phyloP scores from a whole-genome alignment of 495 filamentous ascomycete species.

The Xylaria curta region DNA sequence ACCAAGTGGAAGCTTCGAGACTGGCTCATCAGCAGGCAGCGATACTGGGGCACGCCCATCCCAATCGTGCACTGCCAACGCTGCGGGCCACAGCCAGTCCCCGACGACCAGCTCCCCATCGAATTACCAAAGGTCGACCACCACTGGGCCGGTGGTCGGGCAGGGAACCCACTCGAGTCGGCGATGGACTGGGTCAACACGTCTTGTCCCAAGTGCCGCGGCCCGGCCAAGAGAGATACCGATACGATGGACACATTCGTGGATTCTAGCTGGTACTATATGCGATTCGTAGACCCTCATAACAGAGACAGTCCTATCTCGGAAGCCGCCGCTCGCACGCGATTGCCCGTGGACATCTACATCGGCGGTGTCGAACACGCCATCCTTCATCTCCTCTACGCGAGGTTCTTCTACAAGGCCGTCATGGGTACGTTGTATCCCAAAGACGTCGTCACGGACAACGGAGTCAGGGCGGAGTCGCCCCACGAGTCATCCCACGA shows the following conservation, averaged over 20 bases:
- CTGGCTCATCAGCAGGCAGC: constrained; percentile 86
- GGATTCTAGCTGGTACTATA: constrained; percentile 91
- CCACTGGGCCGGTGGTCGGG: constrained; percentile 70
- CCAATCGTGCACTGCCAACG: constrained; percentile 82
- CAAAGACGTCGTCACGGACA: constrained; percentile 16
- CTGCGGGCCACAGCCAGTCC: constrained; percentile 83
- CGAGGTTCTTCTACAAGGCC: constrained; percentile 90
- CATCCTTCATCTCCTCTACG: constrained; percentile 89
- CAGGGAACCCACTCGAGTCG: constrained; percentile 78
- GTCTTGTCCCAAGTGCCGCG: constrained; percentile 73
- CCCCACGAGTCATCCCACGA: constrained; percentile 55
- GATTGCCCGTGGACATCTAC: constrained; percentile 81
- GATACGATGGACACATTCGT: constrained; percentile 98
- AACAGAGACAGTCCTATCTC: constrained; percentile 69
- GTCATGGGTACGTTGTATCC: constrained; percentile 59
- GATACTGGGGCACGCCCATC: constrained; percentile 91
- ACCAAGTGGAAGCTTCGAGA: constrained; percentile 81
- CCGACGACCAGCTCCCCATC: constrained; percentile 76
- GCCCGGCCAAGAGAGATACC: constrained; percentile 78
- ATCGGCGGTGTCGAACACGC: constrained; percentile 90
- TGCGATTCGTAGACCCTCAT: constrained; percentile 75
- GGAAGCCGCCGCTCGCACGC: constrained; percentile 55
- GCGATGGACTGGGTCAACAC: constrained; percentile 77
- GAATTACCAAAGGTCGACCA: constrained; percentile 71
- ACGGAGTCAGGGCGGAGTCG: constrained; percentile 44